Evolutionary conservation across 225 moss, liverwort and hornwort species (phyloP), one percentile per base, ranked within the genome.

Genomic region (Lunularia cruciata): DNA sequence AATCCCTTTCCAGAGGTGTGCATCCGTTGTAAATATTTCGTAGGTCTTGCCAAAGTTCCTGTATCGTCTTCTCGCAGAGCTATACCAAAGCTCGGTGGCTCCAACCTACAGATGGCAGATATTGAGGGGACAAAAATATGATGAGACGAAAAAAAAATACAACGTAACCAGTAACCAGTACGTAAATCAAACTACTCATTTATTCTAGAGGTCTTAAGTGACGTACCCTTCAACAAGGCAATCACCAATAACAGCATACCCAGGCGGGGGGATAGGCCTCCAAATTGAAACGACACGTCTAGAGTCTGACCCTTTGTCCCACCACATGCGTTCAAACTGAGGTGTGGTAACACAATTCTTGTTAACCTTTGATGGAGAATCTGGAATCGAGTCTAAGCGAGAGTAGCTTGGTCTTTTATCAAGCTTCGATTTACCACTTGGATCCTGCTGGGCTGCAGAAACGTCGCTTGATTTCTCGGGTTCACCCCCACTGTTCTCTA

Each of bases 281-380:
- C 95, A 96, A 71, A 96, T 89, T 68, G 95, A 96, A 19, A 87
- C 87, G n/a, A 82, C 56, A 66, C 73, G 79, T 22, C 95, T 85
- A 14, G 83, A 75, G 47, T 96, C 90, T 68, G 92, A 87, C 36
- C 89, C 95, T 76, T 90, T 96, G 60, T 92, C 92, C 95, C 95
- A 96, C 95, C 95, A 96, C 62, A 96, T 78, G 25, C 95, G 86
- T 63, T 92, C 95, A 69, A 96, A 92, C 70, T 87, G 88, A 57
- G 90, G 84, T 72, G 90, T 96, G 55, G 90, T 89, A 39, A 96
- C 81, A 72, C 88, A 78, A 78, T 78, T 86, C 55, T 88, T 88
- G 55, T 77, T 81, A 2, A 87, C 11, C 68, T 74, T 76, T 15
- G 83, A 76, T 71, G 83, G 87, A 36, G 85, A 83, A 79, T 82